These are phyloP conservation scores for Psidium guajava DNA, from an alignment of 345 rosid genomes.

Conservation along the genomic window DNA sequence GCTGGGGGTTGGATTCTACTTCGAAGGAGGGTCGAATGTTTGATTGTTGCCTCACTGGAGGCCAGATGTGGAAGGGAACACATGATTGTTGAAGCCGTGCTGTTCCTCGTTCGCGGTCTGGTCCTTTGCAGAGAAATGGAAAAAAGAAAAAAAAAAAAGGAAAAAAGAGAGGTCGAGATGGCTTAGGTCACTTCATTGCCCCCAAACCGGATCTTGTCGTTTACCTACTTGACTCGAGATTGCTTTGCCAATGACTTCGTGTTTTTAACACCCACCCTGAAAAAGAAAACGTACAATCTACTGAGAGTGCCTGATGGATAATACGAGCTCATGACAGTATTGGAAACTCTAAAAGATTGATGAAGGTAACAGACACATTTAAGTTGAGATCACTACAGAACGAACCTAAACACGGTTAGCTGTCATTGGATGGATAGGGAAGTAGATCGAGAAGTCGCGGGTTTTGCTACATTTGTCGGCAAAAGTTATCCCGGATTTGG, in stretches of 20 bases:
- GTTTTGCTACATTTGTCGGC: not conserved
- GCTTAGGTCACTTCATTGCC: not conserved
- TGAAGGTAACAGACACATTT: not conserved
- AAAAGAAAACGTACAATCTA: not conserved
- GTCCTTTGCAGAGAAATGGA: not conserved
- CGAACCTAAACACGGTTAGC: not conserved
- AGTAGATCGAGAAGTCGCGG: not conserved
- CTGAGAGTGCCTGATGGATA: not conserved
- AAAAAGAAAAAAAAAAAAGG: not conserved
- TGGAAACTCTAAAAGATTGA: not conserved
- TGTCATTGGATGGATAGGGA: not conserved
- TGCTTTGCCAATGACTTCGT: not conserved
- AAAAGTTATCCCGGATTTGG: not conserved
- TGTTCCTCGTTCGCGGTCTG: not conserved
- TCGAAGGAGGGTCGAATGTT: not conserved
- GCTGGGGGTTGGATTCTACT: not conserved
- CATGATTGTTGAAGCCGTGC: not conserved
- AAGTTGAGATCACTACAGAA: not conserved
- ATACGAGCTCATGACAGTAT: not conserved
- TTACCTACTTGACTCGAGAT: not conserved
- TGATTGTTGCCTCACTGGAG: not conserved
- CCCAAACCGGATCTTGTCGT: not conserved
- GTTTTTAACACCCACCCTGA: not conserved
- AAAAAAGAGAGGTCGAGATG: not conserved
- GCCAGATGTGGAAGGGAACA: not conserved